Evolutionary conservation across 1,139 yeast genomes (phyloP).

Genomic region (Pichia sp.): DNA sequence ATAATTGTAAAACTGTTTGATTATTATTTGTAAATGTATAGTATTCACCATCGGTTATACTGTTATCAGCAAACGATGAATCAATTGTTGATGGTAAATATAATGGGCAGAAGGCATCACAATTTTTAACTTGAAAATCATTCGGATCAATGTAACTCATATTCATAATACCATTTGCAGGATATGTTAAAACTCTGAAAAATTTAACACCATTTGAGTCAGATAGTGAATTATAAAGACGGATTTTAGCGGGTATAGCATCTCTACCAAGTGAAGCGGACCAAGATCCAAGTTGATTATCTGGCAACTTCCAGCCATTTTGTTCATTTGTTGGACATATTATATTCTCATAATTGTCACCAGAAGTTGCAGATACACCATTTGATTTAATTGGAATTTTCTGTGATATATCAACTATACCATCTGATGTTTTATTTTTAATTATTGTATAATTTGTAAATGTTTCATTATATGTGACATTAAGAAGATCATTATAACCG

Average conservation of each 20-base stretch:
- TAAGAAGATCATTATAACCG: slow-evolving; percentile 45
- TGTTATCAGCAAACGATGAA: slow-evolving; percentile 17
- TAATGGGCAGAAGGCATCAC: slow-evolving; percentile 90
- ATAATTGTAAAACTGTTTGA: slow-evolving; percentile 14
- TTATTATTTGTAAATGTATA: slow-evolving; percentile 16
- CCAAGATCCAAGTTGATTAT: slow-evolving; percentile 59
- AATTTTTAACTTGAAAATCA: slow-evolving; percentile 46
- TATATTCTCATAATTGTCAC: slow-evolving; percentile 35
- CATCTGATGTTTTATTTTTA: slow-evolving; percentile 21
- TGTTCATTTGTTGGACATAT: slow-evolving; percentile 53
- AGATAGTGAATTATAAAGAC: slow-evolving; percentile 58
- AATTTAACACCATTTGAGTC: slow-evolving; percentile 49
- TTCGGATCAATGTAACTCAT: slow-evolving; percentile 74
- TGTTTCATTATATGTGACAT: slow-evolving; percentile 28
- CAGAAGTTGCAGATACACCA: slow-evolving; percentile 10
- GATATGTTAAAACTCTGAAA: slow-evolving; percentile 71
- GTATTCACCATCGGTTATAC: slow-evolving; percentile 7
- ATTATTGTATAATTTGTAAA: slow-evolving; percentile 15
- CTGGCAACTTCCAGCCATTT: slow-evolving; percentile 47
- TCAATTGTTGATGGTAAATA: slow-evolving; percentile 31
- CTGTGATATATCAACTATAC: slow-evolving; percentile 15
- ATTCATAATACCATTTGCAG: slow-evolving; percentile 88
- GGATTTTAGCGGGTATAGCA: slow-evolving; percentile 62
- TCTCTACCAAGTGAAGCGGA: slow-evolving; percentile 52
- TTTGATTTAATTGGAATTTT: slow-evolving; percentile 11